Evolutionary conservation across 2,329 filamentous ascomycete genomes (phyloP), one percentile per base, ranked within the genome.

Genomic region (Stagonosporopsis cucurbitacearum): DNA sequence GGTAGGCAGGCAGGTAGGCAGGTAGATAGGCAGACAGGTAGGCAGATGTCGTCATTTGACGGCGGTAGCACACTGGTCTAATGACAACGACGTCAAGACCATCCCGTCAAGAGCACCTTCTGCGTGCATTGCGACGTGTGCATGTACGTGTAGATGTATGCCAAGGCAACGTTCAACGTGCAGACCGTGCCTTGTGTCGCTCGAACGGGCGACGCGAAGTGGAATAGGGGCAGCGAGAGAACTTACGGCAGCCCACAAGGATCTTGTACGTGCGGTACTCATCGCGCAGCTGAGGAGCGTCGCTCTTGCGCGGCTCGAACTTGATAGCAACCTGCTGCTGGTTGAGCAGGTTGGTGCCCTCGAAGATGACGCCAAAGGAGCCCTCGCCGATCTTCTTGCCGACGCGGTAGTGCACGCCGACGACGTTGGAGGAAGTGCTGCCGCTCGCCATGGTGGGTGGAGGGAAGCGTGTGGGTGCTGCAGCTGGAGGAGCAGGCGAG

Each of bases 191-290:
- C 54, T 57, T 26, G 23, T 20, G 36, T 56, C 53, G 47, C 53
- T 51, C 42, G 47, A 47, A 56, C 19, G 47, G 53, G 53, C 42
- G 53, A 33, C 53, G 30, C 43, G 23, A 42, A 48, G 48, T 32
- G 19, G 56, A 51, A 56, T 57, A 56, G 54, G 46, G 56, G 45
- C 54, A 48, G 39, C 33, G 46, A 66, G 62, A 56, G 58, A 55
- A 90, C 95, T 90, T 82, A 99, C 95, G 94, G 83, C 95, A 99
- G 76, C 95, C 95, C 65, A 98, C 95, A 67, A 99, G 87, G 70
- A 99, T 98, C 84, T 99, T 99, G 84, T 99, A 99, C 58, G 95
- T 99, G 73, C 95, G 88, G 79, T 99, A 99, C 78, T 99, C 95
- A 84, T 99, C 95, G 78, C 95, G 89, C 66, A 99, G 81, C 78